Evolutionary conservation across 2,329 filamentous ascomycete genomes (phyloP).

Genomic region (Talaromyces sp.): DNA sequence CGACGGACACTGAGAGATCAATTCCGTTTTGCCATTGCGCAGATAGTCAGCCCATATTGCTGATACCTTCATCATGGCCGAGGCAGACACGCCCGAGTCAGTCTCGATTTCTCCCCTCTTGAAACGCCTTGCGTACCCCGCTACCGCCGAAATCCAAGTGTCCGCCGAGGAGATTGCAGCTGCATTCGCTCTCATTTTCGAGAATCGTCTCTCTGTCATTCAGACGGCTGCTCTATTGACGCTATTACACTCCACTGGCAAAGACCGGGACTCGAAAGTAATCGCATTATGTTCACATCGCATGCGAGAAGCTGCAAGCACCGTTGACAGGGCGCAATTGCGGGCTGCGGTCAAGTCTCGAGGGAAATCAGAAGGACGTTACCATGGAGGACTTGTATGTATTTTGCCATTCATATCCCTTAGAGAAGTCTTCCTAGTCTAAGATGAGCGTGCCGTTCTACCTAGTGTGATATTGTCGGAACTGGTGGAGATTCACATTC

Average conservation of each 20-base stretch:
- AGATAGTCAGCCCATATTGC: not conserved
- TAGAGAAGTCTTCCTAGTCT: not conserved
- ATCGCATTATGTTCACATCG: conserved; percentile 76
- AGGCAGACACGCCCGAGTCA: conserved; percentile 28
- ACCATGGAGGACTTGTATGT: conserved; percentile 77
- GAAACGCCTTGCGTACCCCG: conserved; percentile 42
- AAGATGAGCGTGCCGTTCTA: conserved; percentile 5
- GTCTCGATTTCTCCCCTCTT: conserved; percentile 47
- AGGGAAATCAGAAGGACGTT: conserved; percentile 64
- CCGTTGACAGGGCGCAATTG: conserved; percentile 63
- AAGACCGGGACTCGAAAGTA: conserved; percentile 79
- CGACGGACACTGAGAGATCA: not conserved
- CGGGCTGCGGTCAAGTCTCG: conserved; percentile 56
- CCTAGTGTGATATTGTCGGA: conserved; percentile 84
- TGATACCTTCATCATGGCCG: conserved; percentile 19
- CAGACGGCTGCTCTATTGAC: conserved; percentile 86
- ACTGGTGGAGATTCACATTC: conserved; percentile 95
- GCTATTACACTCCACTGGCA: conserved; percentile 82
- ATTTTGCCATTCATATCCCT: not conserved
- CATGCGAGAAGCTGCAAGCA: conserved; percentile 76
- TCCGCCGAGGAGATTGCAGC: conserved; percentile 77
- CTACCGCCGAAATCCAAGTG: conserved; percentile 48
- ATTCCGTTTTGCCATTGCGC: not conserved
- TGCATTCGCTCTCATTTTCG: conserved; percentile 89
- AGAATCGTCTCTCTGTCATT: conserved; percentile 79